Evolutionary conservation across 257 asterid genomes (phyloP).

Genomic region (Nicotiana paniculata): DNA sequence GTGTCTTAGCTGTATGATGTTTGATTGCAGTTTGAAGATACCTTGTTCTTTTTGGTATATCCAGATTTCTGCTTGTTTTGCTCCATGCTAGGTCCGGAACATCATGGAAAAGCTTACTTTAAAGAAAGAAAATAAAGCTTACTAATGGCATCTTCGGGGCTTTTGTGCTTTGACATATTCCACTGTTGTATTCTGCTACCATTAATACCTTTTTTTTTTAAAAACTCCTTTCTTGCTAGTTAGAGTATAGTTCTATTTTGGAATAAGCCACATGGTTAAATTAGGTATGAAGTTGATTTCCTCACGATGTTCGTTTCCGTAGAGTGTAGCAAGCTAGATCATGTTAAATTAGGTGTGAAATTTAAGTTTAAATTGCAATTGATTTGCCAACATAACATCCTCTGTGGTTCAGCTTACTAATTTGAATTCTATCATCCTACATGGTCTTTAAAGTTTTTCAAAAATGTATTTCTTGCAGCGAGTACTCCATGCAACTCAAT

Average conservation of each 20-base stretch:
- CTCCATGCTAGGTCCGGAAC: not conserved
- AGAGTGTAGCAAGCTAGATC: not conserved
- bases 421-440: not conserved
- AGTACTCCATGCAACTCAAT: constrained; percentile 83
- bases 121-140: not conserved
- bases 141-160: not conserved
- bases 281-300: not conserved
- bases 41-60: not conserved
- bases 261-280: not conserved
- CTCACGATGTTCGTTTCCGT: not conserved
- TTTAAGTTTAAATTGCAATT: not conserved
- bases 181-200: not conserved
- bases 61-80: not conserved
- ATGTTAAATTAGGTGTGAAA: not conserved
- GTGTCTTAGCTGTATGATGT: not conserved
- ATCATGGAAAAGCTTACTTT: not conserved
- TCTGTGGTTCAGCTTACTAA: not conserved
- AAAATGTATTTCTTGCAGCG: constrained; percentile 34
- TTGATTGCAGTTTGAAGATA: not conserved
- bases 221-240: not conserved
- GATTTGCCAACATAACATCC: not conserved
- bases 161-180: not conserved
- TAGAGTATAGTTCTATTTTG: not conserved
- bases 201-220: not conserved
- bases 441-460: not conserved